Evolutionary conservation across 2,329 filamentous ascomycete species (phyloP), one percentile per base, ranked within the genome.

Genomic region (Epichloe baconii): DNA sequence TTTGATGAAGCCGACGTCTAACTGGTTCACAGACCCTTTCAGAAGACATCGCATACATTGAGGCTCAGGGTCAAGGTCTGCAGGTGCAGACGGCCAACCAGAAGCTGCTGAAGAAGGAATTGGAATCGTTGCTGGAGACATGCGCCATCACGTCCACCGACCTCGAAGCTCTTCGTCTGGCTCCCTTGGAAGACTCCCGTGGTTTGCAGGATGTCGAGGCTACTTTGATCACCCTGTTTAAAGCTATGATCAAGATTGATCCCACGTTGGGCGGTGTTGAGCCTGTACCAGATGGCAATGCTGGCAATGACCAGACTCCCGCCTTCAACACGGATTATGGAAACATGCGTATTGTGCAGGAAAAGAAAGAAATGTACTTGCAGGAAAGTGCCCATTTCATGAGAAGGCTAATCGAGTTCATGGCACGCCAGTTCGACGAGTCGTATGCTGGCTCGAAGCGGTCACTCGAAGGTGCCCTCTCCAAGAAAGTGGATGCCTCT

Each of bases 61-160:
- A 98, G 70, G 89, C 93, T 2, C 93, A 98, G 67, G 90, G 88
- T 6, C 91, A 98, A 69, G 93, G 93, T 72, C 73, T 98, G 45
- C 93, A 98, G 62, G 91, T 98, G 6, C 93, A 97, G 68, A 91
- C 91, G 19, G 88, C 93, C 41, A 98, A 98, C 61, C 93, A 98
- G 65, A 95, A 95, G 66, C 77, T 95, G 31, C 77, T 98, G 45
- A 88, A 91, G 66, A 87, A 84, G 55, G 93, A 98, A 66, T 77
- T 98, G 2, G 83, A 94, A 64, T 86, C 84, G 36, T 74, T 97
- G n/a, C 77, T 98, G 23, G 83, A 90, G 58, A 96, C 88, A 0
- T 90, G 95, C 51, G 90, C 89, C 11, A 95, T 97, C 52, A 89
- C 88, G 4, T 73, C 80, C 41, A 83, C 91, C 55, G 68, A 71